These are phyloP conservation scores for Pythium oligandrum DNA, from an alignment of 352 stramenopile species.

Conservation along the genomic window DNA sequence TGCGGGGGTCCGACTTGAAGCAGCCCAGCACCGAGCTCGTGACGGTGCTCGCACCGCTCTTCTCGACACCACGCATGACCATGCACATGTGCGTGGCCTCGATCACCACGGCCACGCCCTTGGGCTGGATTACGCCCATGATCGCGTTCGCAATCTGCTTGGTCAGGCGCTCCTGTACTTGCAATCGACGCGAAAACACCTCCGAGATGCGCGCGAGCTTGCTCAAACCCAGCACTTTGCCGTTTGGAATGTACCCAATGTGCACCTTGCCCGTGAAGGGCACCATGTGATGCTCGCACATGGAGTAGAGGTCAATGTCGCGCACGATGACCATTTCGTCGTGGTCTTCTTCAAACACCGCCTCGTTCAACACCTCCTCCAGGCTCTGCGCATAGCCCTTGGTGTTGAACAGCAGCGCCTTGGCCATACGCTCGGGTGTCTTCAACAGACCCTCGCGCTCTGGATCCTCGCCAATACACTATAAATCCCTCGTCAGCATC, in stretches of 20 bases:
- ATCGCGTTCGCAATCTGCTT: conserved; percentile 98
- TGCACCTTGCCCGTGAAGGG: conserved; percentile 97
- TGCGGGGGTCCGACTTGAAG: conserved; percentile 94
- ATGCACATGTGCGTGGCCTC: conserved; percentile 99
- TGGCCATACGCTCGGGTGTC: conserved; percentile 96
- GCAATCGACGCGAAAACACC: conserved; percentile 94
- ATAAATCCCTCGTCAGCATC: not conserved
- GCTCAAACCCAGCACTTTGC: conserved; percentile 96
- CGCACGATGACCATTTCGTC: conserved; percentile 99
- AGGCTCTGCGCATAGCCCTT: conserved; percentile 93
- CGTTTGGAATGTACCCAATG: conserved; percentile 93
- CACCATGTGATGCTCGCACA: conserved; percentile 99
- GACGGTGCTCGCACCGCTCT: conserved; percentile 94
- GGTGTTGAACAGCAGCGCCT: conserved; percentile 96
- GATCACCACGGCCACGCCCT: conserved; percentile 98
- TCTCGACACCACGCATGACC: conserved; percentile 99
- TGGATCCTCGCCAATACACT: conserved; percentile 94
- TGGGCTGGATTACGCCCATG: conserved; percentile 94
- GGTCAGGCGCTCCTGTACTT: conserved; percentile 99
- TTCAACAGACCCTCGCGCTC: conserved; percentile 93
- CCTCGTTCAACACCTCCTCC: conserved; percentile 92
- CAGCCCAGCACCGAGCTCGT: conserved; percentile 96
- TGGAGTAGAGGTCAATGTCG: conserved; percentile 98
- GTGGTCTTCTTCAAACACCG: conserved; percentile 98
- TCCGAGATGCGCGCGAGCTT: conserved; percentile 98